Percentiles rank a stretch among this genome's conserved stretches.
phyloP scores from a whole-genome alignment of 441 rosid species.

The Populus hybrid region DNA sequence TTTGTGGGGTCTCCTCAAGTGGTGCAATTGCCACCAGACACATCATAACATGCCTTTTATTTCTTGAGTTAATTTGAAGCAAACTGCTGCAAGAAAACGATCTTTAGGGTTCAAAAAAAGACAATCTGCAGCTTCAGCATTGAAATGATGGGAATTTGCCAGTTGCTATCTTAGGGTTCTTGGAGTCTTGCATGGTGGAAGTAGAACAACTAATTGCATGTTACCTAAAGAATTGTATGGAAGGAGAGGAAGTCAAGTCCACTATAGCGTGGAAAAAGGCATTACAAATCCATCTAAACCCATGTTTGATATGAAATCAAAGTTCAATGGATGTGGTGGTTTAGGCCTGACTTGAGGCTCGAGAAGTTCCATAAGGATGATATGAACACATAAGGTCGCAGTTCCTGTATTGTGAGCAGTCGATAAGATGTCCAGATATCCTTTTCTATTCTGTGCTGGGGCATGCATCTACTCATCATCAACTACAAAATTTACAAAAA shows the following conservation, averaged over 20 bases:
- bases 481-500: background rate
- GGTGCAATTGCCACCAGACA: conserved; percentile 19
- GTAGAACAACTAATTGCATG: background rate
- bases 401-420: background rate
- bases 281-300: background rate
- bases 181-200: background rate
- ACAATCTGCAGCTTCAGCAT: background rate
- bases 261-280: background rate
- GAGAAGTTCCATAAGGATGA: background rate
- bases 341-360: background rate
- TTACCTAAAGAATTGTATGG: background rate
- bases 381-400: background rate
- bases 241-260: background rate
- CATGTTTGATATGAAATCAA: background rate
- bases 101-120: background rate
- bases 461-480: background rate
- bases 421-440: too few species aligned
- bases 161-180: too few species aligned
- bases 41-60: background rate
- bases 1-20: background rate
- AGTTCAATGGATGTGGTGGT: background rate
- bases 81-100: background rate
- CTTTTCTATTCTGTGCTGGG: too few species aligned
- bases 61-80: background rate
- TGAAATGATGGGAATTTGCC: background rate